Evolutionary conservation across 2,329 filamentous ascomycete species (phyloP), one percentile per base, ranked within the genome.

Genomic region (Aspergillus caelatus): DNA sequence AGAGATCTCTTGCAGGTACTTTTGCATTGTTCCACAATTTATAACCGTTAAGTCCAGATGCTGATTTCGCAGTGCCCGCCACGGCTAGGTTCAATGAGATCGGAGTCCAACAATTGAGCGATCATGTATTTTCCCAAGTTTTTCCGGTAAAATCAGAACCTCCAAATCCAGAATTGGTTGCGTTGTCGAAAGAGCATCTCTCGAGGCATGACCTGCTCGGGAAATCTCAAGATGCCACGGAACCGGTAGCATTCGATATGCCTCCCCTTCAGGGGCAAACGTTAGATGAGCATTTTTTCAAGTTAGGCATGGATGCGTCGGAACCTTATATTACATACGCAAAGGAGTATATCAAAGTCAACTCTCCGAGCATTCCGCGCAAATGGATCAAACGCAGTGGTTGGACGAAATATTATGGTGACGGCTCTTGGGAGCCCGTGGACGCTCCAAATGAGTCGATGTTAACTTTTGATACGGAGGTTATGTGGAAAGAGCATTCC

Each of bases 381-480:
- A 86, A 89, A 83, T 99, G 95, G 95, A 80, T 89, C 32, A 86
- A 81, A 45, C 85, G 82, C 69, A 96, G 92, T 74, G 96, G 95
- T 1, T 99, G 95, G 95, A 98, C 94, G 0, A 97, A 93, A 78
- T 99, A 99, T 79, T 84, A 90, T 68, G 75, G 82, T 2, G 90
- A 96, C 75, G 93, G 92, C 26, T 83, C 81, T 14, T 85, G 84
- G n/a, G 91, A 95, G 74, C 77, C 84, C 3, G 87, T 97, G 5
- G 88, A 90, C 65, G 87, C 88, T 11, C 95, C 96, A 0, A 84
- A 94, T 65, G 94, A 95, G 74, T 81, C 86, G 4, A 89, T 94
- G 84, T 82, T 98, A 60, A 94, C 91, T 43, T 99, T 99, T 71
- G 95, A 99, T 78, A 96, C 94, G 1, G 95, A 99, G 78, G 94